A percentile compares a stretch with the other conserved stretches of the same genome.
These are phyloP conservation scores for Endocarpon pusillum DNA, from an alignment of 495 filamentous ascomycete species.

Conservation along the genomic window DNA sequence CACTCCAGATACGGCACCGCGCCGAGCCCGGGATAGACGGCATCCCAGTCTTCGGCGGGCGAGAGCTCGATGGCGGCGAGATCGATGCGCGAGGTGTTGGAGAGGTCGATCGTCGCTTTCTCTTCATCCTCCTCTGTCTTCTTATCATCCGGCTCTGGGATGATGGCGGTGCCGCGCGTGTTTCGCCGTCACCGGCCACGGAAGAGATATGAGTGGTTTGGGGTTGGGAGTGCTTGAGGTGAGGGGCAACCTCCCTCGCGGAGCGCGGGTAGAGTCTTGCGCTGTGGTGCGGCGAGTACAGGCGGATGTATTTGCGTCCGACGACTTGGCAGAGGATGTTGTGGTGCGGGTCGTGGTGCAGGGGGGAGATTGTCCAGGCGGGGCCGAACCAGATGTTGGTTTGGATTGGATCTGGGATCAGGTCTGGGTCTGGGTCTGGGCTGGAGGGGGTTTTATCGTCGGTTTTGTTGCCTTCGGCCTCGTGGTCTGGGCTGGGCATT, in stretches of 20 bases:
- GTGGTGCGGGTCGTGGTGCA: slow-evolving; percentile 89
- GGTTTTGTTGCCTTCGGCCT: not conserved
- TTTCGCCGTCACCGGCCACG: too few relatives aligned
- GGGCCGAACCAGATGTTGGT: slow-evolving; percentile 94
- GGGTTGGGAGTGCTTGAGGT: not conserved
- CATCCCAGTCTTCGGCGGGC: slow-evolving; percentile 32
- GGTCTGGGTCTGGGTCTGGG: slow-evolving; percentile 1
- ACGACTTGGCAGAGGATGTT: slow-evolving; percentile 87
- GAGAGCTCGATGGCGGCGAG: slow-evolving; percentile 36
- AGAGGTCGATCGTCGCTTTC: slow-evolving; percentile 56
- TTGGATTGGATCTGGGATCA: slow-evolving; percentile 21
- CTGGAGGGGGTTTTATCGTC: slow-evolving; percentile 5
- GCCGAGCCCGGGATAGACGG: slow-evolving; percentile 36
- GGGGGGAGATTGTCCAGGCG: slow-evolving; percentile 67
- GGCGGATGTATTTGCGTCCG: slow-evolving; percentile 73
- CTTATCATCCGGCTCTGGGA: too few relatives aligned
- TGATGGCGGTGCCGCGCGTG: too few relatives aligned
- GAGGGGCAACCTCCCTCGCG: not conserved
- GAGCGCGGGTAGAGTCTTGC: slow-evolving; percentile 36
- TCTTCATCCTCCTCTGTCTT: slow-evolving; percentile 5
- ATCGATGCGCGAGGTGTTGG: slow-evolving; percentile 71
- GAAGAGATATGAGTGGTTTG: too few relatives aligned
- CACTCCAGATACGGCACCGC: slow-evolving; percentile 57
- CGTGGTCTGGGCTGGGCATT: too few relatives aligned
- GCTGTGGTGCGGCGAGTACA: slow-evolving; percentile 56